phyloP scores from a whole-genome alignment of 805 yeast genomes.

The Kuraishia hungarica region DNA sequence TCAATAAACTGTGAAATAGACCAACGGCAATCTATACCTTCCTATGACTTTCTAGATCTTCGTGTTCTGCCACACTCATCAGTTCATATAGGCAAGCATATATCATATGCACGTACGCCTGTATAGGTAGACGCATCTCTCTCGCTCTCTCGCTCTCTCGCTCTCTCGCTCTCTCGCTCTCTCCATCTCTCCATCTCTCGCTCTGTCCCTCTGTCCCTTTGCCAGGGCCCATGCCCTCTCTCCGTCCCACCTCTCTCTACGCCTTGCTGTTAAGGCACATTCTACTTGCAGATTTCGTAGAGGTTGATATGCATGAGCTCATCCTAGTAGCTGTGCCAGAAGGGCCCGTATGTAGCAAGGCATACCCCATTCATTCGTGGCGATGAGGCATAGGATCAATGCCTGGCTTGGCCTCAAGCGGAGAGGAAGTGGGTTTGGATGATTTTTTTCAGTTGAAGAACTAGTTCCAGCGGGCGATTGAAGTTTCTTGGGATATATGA shows the following conservation, averaged over 20 bases:
- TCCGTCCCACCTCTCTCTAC: too few relatives aligned
- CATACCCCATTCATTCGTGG: not conserved
- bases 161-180: too few relatives aligned
- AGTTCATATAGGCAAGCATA: too few relatives aligned
- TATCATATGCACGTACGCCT: too few relatives aligned
- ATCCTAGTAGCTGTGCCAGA: not conserved
- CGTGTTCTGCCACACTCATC: too few relatives aligned
- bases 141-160: too few relatives aligned
- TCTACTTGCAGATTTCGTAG: not conserved
- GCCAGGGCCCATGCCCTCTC: too few relatives aligned
- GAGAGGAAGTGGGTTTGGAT: not conserved
- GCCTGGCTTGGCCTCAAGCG: not conserved
- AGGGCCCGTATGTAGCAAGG: not conserved
- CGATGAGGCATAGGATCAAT: not conserved
- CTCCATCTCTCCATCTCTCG: not conserved
- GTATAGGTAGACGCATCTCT: too few relatives aligned
- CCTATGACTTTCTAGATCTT: too few relatives aligned
- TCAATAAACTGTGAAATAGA: not conserved
- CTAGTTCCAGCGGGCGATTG: too few relatives aligned
- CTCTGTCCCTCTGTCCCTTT: not conserved
- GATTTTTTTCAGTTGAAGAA: not conserved
- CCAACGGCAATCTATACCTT: too few relatives aligned
- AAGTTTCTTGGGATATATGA: too few relatives aligned
- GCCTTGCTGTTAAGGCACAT: not conserved
- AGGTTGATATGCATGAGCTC: not conserved